Evolutionary conservation across 306 rosid species (phyloP), one percentile per base, ranked within the genome.

Genomic region (Pterocarpus santalinus): DNA sequence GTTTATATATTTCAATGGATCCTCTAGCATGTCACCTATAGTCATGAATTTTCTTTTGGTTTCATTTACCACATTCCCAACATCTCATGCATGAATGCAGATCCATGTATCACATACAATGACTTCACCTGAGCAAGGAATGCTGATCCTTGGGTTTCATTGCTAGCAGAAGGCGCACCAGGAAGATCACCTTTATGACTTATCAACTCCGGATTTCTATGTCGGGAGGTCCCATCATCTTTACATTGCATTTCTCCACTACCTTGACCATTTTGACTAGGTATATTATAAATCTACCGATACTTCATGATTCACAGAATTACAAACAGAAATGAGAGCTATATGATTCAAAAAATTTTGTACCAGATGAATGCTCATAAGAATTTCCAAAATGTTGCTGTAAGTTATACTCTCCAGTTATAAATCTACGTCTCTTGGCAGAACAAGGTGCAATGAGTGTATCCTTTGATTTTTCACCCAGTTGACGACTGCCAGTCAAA

Each of bases 71-170:
- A 22, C 28, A 22, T 22, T 81, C 51, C 49, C n/a, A 47, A 72
- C 65, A 36, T 58, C 55, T 51, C 33, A 56, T 58, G 80, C 83
- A 44, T 15, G 69, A 58, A 73, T 39, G 73, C 51, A 70, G 79
- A 74, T 67, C 58, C 46, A 46, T 28, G 57, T 47, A 71, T 52
- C 67, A 72, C 71, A 81, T 53, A 41, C 62, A 82, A 76, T 22
- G 39, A 76, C 75, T 11, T 81, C 81, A 94, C 99, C 95, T 95
- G 99, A 81, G 85, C 81, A 83, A 95, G 90, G 80, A 95, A 95
- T 41, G 81, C 88, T 38, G 92, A 95, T 78, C 97, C 98, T 83
- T 79, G 85, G 69, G 85, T 86, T 87, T 91, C 94, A 71, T 77
- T 90, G 74, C 80, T 82, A 52, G 82, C 84, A 68, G 83, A 80